phyloP scores from a whole-genome alignment of 2,329 filamentous ascomycete genomes.

The Erysiphe pulchra region DNA sequence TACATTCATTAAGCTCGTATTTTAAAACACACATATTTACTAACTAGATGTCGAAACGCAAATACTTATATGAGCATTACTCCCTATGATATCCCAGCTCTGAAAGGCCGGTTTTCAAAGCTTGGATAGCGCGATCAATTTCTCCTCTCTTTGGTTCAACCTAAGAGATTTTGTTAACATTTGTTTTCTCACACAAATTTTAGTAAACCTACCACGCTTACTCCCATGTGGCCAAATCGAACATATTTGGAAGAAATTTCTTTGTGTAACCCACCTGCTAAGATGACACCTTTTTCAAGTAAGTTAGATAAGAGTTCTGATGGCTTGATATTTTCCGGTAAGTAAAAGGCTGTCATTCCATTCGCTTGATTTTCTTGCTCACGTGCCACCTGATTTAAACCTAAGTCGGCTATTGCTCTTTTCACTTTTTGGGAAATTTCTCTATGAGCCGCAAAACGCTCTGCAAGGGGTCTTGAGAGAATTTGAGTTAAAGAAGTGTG shows the following conservation, averaged over 20 bases:
- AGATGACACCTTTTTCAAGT: constrained; percentile 68
- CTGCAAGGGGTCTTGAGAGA: constrained; percentile 48
- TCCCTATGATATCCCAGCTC: constrained; percentile 37
- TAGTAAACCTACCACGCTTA: constrained; percentile 41
- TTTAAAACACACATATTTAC: no score
- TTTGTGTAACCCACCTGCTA: constrained; percentile 88
- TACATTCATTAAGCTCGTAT: no score
- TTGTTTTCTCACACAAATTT: not conserved
- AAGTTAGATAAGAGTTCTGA: constrained; percentile 68
- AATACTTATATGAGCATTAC: no score
- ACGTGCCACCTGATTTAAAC: constrained; percentile 62
- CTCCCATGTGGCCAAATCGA: constrained; percentile 92
- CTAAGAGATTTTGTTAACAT: constrained; percentile 13
- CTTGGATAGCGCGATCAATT: constrained; percentile 60
- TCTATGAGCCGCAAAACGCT: constrained; percentile 63
- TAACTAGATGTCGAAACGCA: no score
- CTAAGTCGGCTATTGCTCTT: constrained; percentile 52
- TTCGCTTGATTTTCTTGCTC: constrained; percentile 83
- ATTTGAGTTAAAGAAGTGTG: constrained; percentile 78
- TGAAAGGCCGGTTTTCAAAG: constrained; percentile 44
- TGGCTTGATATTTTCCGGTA: constrained; percentile 60
- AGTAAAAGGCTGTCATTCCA: constrained; percentile 92
- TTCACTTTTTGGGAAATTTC: constrained; percentile 68
- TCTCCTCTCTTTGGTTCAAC: constrained; percentile 57
- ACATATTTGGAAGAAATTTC: constrained; percentile 86